Evolutionary conservation across 192 early-diverging fungal species (phyloP).

Genomic region (Piromyces finnis): DNA sequence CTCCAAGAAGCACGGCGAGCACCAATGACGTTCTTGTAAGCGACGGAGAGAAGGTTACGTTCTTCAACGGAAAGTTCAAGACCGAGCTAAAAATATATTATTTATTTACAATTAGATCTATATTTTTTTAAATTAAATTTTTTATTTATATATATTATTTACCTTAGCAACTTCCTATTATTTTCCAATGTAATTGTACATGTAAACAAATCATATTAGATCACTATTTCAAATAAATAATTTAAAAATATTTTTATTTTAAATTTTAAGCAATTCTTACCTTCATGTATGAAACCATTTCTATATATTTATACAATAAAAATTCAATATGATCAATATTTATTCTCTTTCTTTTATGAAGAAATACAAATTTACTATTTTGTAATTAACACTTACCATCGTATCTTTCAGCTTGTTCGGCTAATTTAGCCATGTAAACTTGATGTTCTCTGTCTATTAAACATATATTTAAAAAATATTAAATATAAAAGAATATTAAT

Average conservation of each 20-base stretch:
- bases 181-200: neutral
- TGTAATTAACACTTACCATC: slow-evolving; percentile 77
- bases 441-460: slow-evolving; percentile 32
- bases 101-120: neutral
- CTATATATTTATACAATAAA: neutral
- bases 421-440: slow-evolving; percentile 97
- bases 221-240: neutral
- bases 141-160: neutral
- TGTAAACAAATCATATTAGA: no score
- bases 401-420: slow-evolving; percentile 97
- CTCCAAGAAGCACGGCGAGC: slow-evolving; percentile 97
- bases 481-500: neutral
- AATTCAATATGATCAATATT: neutral
- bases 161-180: neutral
- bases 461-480: neutral
- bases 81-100: slow-evolving; percentile 33
- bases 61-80: slow-evolving; percentile 93
- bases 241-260: no score
- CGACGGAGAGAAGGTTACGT: slow-evolving; percentile 94
- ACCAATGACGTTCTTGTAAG: slow-evolving; percentile 99
- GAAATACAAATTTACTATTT: no score
- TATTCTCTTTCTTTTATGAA: no score
- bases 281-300: neutral
- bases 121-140: neutral
- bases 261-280: no score